Evolutionary conservation across 148 eudicot genomes (phyloP), one percentile per base, ranked within the genome.

Genomic region (Cornus florida): DNA sequence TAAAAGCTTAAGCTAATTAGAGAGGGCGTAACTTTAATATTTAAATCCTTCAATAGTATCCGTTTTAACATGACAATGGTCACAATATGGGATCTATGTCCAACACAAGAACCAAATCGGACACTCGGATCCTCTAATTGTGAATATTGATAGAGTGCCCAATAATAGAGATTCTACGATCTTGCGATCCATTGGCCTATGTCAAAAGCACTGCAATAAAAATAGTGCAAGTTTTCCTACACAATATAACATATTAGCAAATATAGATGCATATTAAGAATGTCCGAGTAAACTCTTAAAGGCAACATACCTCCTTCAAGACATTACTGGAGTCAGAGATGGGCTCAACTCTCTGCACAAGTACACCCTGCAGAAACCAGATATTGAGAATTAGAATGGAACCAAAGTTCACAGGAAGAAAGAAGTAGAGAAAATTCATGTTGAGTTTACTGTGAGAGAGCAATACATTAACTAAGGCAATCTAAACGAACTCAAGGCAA

Each of bases 331-430:
- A 97, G 86, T 91, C 92, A 67, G 97, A 88, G 79, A 97, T 95
- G 76, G 94, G 94, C 85, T 95, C 98, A 77, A 93, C 91, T 86
- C 91, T 90, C 69, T 97, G 95, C 74, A 95, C 93, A 38, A 95
- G 94, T 60, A 95, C 94, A 70, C 97, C 98, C 98, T 95, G 98
- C 83, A 81, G 35, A 77, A 67, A 72, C 13, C 23, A 62, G 39
- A 59, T 23, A 33, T 43, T 46, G 8, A 46, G 35, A 60, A 28
- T 24, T 39, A 20, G 8, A 24, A 57, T 57, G 77, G 7, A 10
- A 41, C 28, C 11, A 5, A 10, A 38, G 28, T 22, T 12, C 7
- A 46, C 59, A 72, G 23, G 59, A 23, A 10, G 3, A 7, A 1
- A 46, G n/a, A n/a, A n/a, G n/a, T 19, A 22, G 5, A 48, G n/a